A percentile compares a stretch with the other conserved stretches of the same genome.
Conservation (phyloP, 768 basidiomycete genomes). For the Gyrodon lividus region DNA sequence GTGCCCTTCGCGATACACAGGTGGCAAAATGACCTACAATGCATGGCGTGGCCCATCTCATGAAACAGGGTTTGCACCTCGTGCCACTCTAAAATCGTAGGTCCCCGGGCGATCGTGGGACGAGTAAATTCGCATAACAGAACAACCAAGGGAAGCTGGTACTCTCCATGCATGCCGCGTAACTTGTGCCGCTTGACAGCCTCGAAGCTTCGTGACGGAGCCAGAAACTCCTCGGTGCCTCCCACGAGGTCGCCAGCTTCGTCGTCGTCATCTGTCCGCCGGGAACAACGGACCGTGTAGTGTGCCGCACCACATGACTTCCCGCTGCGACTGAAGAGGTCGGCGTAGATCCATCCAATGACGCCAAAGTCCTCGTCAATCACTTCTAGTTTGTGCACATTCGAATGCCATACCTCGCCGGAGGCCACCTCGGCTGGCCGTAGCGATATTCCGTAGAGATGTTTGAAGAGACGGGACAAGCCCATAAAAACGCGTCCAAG, state of each 20-base stretch:
- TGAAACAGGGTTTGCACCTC: slow-evolving; percentile 95
- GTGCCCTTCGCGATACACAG: slow-evolving; percentile 1
- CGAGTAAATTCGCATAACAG: slow-evolving; percentile 83
- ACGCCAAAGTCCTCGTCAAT: slow-evolving; percentile 84
- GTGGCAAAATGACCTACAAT: slow-evolving; percentile 66
- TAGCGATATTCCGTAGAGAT: slow-evolving; percentile 83
- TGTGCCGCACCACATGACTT: slow-evolving; percentile 94
- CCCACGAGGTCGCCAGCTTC: slow-evolving; percentile 55
- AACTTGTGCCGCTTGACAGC: slow-evolving; percentile 57
- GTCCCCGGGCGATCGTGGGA: slow-evolving; percentile 57
- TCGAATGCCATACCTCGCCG: slow-evolving; percentile 87
- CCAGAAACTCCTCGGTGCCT: slow-evolving; percentile 41
- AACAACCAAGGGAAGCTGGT: slow-evolving; percentile 90
- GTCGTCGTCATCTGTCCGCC: slow-evolving; percentile 92
- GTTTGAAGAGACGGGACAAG: slow-evolving; percentile 83
- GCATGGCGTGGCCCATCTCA: slow-evolving; percentile 99
- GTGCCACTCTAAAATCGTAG: slow-evolving; percentile 83
- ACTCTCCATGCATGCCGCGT: slow-evolving; percentile 64
- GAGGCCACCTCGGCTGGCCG: slow-evolving; percentile 64
- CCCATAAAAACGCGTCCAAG: slow-evolving; percentile 91
- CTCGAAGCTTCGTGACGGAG: slow-evolving; percentile 62
- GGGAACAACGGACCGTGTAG: slow-evolving; percentile 94
- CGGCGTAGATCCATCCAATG: slow-evolving; percentile 94
- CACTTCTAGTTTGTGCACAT: slow-evolving; percentile 91
- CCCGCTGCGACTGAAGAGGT: slow-evolving; percentile 80